A percentile compares a stretch with the other conserved stretches of the same genome.
Conservation (phyloP, 169 alveolate species). For the Eimeria acervulina region DNA sequence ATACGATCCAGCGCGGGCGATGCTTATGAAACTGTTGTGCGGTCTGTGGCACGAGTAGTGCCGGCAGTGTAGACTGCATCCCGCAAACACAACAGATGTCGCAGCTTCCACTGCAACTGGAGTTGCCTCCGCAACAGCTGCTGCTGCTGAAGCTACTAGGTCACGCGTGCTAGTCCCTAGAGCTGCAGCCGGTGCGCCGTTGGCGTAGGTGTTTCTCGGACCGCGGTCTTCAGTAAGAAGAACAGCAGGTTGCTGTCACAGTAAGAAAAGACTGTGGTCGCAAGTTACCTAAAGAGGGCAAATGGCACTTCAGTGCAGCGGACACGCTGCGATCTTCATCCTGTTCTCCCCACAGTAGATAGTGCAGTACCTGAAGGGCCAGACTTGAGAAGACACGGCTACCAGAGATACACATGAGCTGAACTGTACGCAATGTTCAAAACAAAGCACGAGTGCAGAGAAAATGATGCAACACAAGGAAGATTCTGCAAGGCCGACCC, state of each 20-base stretch:
- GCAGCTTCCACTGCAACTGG: neutral
- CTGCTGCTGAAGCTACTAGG: neutral
- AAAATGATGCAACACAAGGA: neutral
- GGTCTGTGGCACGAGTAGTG: neutral
- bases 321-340: neutral
- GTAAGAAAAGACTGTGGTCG: neutral
- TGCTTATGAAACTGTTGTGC: neutral
- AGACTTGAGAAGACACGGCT: neutral
- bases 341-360: neutral
- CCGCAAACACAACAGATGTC: neutral
- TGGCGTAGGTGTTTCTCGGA: neutral
- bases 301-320: neutral
- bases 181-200: neutral
- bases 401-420: neutral
- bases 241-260: neutral
- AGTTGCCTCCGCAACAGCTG: neutral
- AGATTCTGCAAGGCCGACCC: neutral
- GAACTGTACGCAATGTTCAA: neutral
- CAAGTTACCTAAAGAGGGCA: neutral
- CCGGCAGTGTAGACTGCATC: neutral
- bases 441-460: neutral
- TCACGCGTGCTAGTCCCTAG: neutral
- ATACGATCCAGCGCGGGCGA: neutral
- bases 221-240: neutral
- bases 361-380: neutral